phyloP scores from a whole-genome alignment of 2,329 filamentous ascomycete genomes.

The Beauveria varroae region DNA sequence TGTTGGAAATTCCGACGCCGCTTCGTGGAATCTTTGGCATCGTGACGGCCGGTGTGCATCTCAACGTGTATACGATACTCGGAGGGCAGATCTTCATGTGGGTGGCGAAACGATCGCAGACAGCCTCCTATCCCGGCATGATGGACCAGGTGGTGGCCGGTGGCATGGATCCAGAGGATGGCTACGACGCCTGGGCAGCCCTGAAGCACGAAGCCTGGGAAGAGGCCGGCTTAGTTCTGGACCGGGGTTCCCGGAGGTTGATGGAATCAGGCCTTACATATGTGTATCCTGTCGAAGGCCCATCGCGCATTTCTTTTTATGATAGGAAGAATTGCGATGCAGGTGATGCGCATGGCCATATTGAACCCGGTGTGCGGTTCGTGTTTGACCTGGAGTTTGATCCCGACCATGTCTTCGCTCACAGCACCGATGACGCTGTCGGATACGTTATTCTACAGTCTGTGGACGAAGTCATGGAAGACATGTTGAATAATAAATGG shows the following conservation, averaged over 20 bases:
- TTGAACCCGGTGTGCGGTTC: conserved; percentile 31
- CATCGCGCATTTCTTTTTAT: conserved; percentile 25
- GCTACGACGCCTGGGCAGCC: conserved; percentile 20
- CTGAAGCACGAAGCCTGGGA: conserved; percentile 27
- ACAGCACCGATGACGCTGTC: conserved; percentile 21
- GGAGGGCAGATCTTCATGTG: conserved; percentile 14
- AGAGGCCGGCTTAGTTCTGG: conserved; percentile 23
- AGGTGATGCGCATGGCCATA: conserved; percentile 24
- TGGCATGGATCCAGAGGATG: conserved; percentile 24
- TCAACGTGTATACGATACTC: conserved; percentile 26
- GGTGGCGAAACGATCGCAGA: conserved; percentile 25
- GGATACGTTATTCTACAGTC: conserved; percentile 21
- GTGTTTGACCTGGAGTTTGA: conserved; percentile 28
- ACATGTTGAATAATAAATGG: conserved; percentile 22
- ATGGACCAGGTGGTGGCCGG: conserved; percentile 31
- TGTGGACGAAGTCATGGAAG: conserved; percentile 23
- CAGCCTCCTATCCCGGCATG: conserved; percentile 26
- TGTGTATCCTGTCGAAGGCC: conserved; percentile 19
- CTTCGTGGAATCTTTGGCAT: conserved; percentile 28
- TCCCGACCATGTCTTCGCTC: conserved; percentile 17
- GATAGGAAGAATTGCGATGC: conserved; percentile 25
- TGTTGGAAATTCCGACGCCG: conserved; percentile 24
- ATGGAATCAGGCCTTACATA: conserved; percentile 14
- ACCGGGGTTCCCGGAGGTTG: neutral
- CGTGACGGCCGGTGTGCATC: conserved; percentile 28